Evolutionary conservation across 768 basidiomycete species (phyloP).

Genomic region (Piloderma croceum): DNA sequence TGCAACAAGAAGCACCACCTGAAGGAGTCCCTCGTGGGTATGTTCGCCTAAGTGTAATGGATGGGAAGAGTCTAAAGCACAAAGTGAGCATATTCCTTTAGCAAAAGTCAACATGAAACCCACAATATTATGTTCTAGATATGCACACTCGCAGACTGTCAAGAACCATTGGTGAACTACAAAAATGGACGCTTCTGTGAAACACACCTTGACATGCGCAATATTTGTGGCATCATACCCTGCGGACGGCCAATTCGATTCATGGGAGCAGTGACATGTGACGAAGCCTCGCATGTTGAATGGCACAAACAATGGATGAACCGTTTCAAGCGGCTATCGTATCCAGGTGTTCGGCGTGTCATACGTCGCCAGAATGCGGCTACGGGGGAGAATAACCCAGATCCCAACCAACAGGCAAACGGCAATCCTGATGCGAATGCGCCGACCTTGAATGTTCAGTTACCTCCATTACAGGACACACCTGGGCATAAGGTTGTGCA

Average conservation of each 20-base stretch:
- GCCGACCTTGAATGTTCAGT: too few relatives aligned
- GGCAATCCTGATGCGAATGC: too few relatives aligned
- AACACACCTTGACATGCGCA: conserved; percentile 12
- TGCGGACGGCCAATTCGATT: conserved; percentile 11
- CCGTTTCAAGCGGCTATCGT: conserved; percentile 17
- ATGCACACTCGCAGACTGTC: conserved; percentile 19
- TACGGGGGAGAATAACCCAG: conserved; percentile 1
- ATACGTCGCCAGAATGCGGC: conserved; percentile 16
- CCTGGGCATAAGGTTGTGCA: conserved; percentile 9
- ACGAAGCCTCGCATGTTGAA: conserved; percentile 9
- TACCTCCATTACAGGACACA: conserved; percentile 3
- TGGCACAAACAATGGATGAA: conserved; percentile 14
- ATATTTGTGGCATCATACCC: conserved; percentile 20
- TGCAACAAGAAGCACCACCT: too few relatives aligned
- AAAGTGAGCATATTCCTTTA: conserved; percentile 6
- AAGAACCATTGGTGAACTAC: conserved; percentile 20
- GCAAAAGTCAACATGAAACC: not conserved
- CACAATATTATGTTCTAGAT: conserved; percentile 9
- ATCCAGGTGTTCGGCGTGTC: conserved; percentile 22
- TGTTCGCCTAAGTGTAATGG: conserved; percentile 28
- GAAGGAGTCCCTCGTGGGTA: conserved; percentile 15
- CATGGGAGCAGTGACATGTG: conserved; percentile 13
- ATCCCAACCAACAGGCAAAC: too few relatives aligned
- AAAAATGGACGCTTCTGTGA: conserved; percentile 26
- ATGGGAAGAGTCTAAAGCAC: conserved; percentile 26